Base-by-base conservation (phyloP, 176 grass and related monocot species). In the Bothriochloa decipiens region DNA sequence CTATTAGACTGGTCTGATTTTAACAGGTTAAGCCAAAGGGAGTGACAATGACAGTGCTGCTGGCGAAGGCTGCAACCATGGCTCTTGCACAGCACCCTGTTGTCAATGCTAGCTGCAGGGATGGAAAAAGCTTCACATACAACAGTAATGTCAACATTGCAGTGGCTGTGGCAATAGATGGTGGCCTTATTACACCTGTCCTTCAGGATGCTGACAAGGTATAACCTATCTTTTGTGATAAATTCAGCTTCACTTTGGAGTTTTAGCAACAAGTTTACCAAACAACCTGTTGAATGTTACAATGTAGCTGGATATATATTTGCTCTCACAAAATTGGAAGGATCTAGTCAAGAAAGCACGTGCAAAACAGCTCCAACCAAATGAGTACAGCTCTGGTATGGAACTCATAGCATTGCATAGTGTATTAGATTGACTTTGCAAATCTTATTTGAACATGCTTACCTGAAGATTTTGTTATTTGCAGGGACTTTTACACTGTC, bases 291-390 rank as follows among this genome's bases (percentile, higher is more conserved):
- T 10, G 79, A 90, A 83, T 81, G 20, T 32, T 35, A 25, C 41
- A 40, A 37, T 92, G 81, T 68, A 98, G 96, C 72, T 96, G 90
- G 91, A 99, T 80, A 86, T 99, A 86, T 99, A 99, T 79, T 83
- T 99, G 82, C 86, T 99, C 63, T 99, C 93, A 10, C 89, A 99
- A 93, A 94, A 82, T 63, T 99, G 96, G 96, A 99, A 99, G 89
- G 96, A 96, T 64, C 85, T 99, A 58, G 83, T 99, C 35, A 95
- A 89, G 74, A 99, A 96, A 71, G 86, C 96, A 74, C 91, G 91
- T 20, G 70, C 80, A 67, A 99, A 99, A 81, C 96, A 99, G 90
- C 96, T 99, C 64, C 92, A 91, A 11, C 93, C 89, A 74, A 94
- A 96, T 61, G 96, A 96, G 81, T 99, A 99, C 86, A 99, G 76